phyloP scores from a whole-genome alignment of 495 filamentous ascomycete genomes.

The Clohesyomyces aquaticus region DNA sequence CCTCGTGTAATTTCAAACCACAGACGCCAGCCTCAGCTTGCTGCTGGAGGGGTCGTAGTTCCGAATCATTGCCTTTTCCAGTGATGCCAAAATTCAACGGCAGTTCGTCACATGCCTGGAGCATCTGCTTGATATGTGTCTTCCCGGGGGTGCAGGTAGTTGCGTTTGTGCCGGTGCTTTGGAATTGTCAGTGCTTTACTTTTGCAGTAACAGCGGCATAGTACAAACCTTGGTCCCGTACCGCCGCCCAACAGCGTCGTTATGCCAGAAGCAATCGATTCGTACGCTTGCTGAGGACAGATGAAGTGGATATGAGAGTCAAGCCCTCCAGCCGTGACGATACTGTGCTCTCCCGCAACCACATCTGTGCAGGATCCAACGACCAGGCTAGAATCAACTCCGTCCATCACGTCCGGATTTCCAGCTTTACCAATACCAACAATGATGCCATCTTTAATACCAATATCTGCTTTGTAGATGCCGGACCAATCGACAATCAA shows the following conservation, averaged over 20 bases:
- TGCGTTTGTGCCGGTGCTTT: conserved; percentile 89
- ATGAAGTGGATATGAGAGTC: conserved; percentile 97
- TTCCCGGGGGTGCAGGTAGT: conserved; percentile 93
- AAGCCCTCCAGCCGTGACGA: conserved; percentile 88
- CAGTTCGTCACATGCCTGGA: conserved; percentile 84
- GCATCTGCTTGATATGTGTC: conserved; percentile 86
- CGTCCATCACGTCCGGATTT: conserved; percentile 95
- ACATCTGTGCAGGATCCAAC: conserved; percentile 93
- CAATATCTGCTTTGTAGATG: conserved; percentile 97
- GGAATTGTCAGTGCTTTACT: conserved; percentile 22
- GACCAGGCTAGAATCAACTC: conserved; percentile 76
- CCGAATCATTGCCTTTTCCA: conserved; percentile 92
- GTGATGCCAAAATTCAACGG: conserved; percentile 94
- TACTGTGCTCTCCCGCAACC: conserved; percentile 92
- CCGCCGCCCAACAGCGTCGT: conserved; percentile 93
- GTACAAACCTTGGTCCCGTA: conserved; percentile 74
- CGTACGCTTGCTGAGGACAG: conserved; percentile 90
- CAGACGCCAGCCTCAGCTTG: conserved; percentile 84
- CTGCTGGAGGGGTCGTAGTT: conserved; percentile 70
- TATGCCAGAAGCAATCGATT: conserved; percentile 84
- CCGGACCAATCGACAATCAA: conserved; percentile 89
- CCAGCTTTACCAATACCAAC: conserved; percentile 93
- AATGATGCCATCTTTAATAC: conserved; percentile 86
- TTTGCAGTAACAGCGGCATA: background rate
- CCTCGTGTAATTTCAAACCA: conserved; percentile 94